These are phyloP conservation scores for Clarireedia homoeocarpa DNA, from an alignment of 2,329 filamentous ascomycete genomes.

Conservation along the genomic window DNA sequence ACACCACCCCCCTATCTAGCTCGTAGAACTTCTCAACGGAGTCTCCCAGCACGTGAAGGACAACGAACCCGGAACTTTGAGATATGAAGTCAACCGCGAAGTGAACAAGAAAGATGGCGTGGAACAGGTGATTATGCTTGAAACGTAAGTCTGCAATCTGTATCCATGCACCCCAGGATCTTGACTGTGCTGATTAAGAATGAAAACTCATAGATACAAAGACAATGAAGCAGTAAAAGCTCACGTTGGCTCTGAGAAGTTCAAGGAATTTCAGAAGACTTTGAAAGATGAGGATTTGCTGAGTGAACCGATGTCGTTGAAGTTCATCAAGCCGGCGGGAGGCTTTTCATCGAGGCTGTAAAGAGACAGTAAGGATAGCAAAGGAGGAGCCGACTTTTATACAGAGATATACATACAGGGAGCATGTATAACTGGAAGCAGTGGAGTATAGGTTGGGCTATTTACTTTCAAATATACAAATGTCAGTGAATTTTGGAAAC, in stretches of 20 bases:
- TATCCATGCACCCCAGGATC: not conserved
- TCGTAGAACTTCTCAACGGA: conserved; percentile 22
- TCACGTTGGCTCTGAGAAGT: conserved; percentile 19
- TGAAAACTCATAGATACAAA: conserved; percentile 19
- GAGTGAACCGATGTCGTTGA: conserved; percentile 19
- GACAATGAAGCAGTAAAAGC: conserved; percentile 21
- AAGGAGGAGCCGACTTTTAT: not conserved
- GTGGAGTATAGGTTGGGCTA: no score
- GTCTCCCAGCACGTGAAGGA: conserved; percentile 18
- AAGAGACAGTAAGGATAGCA: not conserved
- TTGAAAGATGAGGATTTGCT: conserved; percentile 21
- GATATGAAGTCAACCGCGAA: conserved; percentile 21
- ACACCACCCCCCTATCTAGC: conserved; percentile 11
- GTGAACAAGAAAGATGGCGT: conserved; percentile 22
- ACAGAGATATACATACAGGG: not conserved
- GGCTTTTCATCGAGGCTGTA: conserved; percentile 23
- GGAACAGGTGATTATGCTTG: conserved; percentile 26
- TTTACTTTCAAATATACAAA: no score
- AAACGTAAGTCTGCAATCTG: conserved; percentile 18
- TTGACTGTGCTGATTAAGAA: not conserved
- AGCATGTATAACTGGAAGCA: no score
- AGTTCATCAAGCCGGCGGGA: conserved; percentile 21
- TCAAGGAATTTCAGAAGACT: conserved; percentile 19
- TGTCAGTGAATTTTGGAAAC: no score
- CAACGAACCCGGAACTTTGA: conserved; percentile 24